Percentiles rank a stretch among this genome's conserved stretches.
Evolutionary conservation across 352 stramenopile genomes (phyloP).

Genomic region (Phytophthora kernoviae): DNA sequence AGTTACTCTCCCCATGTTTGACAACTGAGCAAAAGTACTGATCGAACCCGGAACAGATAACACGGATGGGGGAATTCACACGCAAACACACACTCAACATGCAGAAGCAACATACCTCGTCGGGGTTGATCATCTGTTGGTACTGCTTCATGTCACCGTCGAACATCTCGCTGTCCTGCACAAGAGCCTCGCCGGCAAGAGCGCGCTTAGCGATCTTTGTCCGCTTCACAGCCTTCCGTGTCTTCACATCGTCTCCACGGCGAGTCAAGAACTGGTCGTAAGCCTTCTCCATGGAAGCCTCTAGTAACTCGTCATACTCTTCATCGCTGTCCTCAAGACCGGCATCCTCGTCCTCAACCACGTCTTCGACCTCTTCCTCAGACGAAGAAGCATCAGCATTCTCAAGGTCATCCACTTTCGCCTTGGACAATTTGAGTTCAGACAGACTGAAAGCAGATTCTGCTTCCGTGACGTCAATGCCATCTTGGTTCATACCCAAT

Average conservation of each 20-base stretch:
- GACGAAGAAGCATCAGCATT: conserved; percentile 56
- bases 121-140: conserved; percentile 86
- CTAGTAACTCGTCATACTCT: conserved; percentile 80
- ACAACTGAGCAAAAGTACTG: conserved; percentile 92
- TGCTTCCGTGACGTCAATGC: conserved; percentile 82
- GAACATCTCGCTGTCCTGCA: conserved; percentile 83
- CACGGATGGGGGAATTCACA: conserved; percentile 82
- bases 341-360: conserved; percentile 42
- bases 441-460: conserved; percentile 84
- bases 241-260: conserved; percentile 82
- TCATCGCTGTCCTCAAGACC: conserved; percentile 61
- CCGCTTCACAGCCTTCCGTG: conserved; percentile 84
- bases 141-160: conserved; percentile 83
- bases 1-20: conserved; percentile 87
- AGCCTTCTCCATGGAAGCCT: conserved; percentile 85
- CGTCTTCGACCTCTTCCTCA: conserved; percentile 46
- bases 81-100: conserved; percentile 26
- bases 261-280: conserved; percentile 85
- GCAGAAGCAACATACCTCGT: conserved; percentile 70
- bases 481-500: conserved; percentile 83
- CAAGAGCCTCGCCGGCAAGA: conserved; percentile 76
- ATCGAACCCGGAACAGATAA: conserved; percentile 91
- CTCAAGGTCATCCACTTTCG: conserved; percentile 78
- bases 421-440: conserved; percentile 77
- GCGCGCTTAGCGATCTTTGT: conserved; percentile 87